Evolutionary conservation across 1,284 basidiomycete species (phyloP).

Genomic region (Lentinus polychrous): DNA sequence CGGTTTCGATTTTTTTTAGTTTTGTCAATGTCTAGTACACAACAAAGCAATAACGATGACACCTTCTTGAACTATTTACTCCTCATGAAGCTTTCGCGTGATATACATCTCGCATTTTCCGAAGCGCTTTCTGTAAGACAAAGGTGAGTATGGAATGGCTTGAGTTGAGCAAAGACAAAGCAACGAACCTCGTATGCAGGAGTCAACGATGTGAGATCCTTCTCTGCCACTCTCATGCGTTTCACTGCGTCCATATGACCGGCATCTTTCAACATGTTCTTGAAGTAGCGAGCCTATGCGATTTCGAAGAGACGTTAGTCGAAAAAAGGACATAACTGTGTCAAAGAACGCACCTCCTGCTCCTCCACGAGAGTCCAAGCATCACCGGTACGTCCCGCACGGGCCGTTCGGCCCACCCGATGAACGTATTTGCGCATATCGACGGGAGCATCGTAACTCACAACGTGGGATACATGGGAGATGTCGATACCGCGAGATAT

Average conservation of each 20-base stretch:
- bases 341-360: slow-evolving; percentile 63
- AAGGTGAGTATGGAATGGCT: no score
- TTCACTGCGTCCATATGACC: slow-evolving; percentile 72
- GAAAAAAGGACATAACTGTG: no score
- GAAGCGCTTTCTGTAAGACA: slow-evolving; percentile 28
- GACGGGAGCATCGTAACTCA: slow-evolving; percentile 93
- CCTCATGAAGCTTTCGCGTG: no score
- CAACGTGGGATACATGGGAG: slow-evolving; percentile 83
- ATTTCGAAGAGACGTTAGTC: neutral
- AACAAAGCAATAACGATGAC: no score
- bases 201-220: slow-evolving; percentile 50
- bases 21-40: no score
- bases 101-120: slow-evolving; percentile 31
- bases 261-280: slow-evolving; percentile 73
- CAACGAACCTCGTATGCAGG: slow-evolving; percentile 59
- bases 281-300: slow-evolving; percentile 81
- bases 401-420: slow-evolving; percentile 89
- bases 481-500: slow-evolving; percentile 98
- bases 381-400: slow-evolving; percentile 80
- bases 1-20: no score
- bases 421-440: slow-evolving; percentile 98
- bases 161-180: neutral
- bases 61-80: no score
- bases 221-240: slow-evolving; percentile 62
- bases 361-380: slow-evolving; percentile 96